Evolutionary conservation across 1,284 basidiomycete genomes (phyloP), one percentile per base, ranked within the genome.

Genomic region (Agaricales sp.): DNA sequence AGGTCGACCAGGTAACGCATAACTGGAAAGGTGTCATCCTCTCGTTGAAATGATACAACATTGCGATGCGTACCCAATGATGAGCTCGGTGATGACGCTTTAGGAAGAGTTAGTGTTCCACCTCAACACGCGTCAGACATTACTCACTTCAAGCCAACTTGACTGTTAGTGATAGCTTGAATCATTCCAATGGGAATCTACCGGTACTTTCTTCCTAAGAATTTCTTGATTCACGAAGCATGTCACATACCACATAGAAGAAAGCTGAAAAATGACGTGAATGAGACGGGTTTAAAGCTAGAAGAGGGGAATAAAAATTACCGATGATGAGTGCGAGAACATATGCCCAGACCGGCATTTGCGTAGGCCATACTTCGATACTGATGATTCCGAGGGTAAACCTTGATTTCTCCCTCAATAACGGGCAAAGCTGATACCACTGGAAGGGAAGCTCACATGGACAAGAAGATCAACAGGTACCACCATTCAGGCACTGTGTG

Each of bases 401-500:
- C n/a, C n/a, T n/a, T n/a, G n/a, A n/a, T n/a, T n/a, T n/a, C n/a
- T n/a, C n/a, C n/a, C n/a, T n/a, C n/a, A n/a, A n/a, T n/a, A n/a
- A n/a, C n/a, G n/a, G n/a, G n/a, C n/a, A 8, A 81, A 73, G 59
- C 84, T 78, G 30, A 91, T 80, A 45, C 76, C 74, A 22, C 84
- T 61, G 53, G 90, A 74, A 2, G 80, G 80, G 37, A 91, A 73
- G 0, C 74, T 68, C 57, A 80, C 80, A 58, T 74, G 77, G 38
- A 67, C 44, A 63, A 76, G 52, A 67, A 64, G 51, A 68, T 67
- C 54, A 73, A 71, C 0, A 68, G 67, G 46, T 69, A 78, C 63
- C 80, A 86, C 86, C 86, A 91, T 51, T 87, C 79, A 0, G 88
- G 87, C 1, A 90, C 84, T 65, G 20, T 26, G 26, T 25, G 75